Evolutionary conservation across 352 stramenopile genomes (phyloP), one percentile per base, ranked within the genome.

Genomic region (Phytophthora rubi): DNA sequence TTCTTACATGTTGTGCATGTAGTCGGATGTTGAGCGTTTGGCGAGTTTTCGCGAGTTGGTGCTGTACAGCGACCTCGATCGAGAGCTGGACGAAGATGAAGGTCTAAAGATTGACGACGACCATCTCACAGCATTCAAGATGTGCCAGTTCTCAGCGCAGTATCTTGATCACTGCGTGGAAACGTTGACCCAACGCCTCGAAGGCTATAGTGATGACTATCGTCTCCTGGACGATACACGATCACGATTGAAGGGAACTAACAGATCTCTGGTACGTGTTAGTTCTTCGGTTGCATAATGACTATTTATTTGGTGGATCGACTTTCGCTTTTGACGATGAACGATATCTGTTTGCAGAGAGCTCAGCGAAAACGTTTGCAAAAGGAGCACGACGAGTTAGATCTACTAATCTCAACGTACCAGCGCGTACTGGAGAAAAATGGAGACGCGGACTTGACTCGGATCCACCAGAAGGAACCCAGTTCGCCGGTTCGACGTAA

Each of bases 151-250:
- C 15, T 88, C 87, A 8, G 80, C 81, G 1, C 87, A 94, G 62
- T 94, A 94, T 65, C 62, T 94, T 2, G 75, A 83, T 16, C 76
- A 89, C 18, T 94, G 87, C 42, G 73, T 91, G 1, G 54, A 79
- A 23, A 76, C 66, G 4, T 66, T 94, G 6, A 62, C 72, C 0
- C 21, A 59, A 16, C 73, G 87, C 0, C 61, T 75, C 15, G 53
- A 85, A 30, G 69, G 78, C 0, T 92, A 93, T 54, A 73, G 65
- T 13, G 59, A 76, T 0, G 76, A 87, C 28, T 73, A 79, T 35
- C 39, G 68, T 13, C 48, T 42, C 3, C 47, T 87, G 18, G 6
- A 21, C 15, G 53, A 69, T 12, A 76, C 54, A 1, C 55, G 58
- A 47, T 18, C 49, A 1, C 52, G 69, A 9, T 63, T 88, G 16